Evolutionary conservation across 768 basidiomycete genomes (phyloP), one percentile per base, ranked within the genome.

Genomic region (Paxillus involutus): DNA sequence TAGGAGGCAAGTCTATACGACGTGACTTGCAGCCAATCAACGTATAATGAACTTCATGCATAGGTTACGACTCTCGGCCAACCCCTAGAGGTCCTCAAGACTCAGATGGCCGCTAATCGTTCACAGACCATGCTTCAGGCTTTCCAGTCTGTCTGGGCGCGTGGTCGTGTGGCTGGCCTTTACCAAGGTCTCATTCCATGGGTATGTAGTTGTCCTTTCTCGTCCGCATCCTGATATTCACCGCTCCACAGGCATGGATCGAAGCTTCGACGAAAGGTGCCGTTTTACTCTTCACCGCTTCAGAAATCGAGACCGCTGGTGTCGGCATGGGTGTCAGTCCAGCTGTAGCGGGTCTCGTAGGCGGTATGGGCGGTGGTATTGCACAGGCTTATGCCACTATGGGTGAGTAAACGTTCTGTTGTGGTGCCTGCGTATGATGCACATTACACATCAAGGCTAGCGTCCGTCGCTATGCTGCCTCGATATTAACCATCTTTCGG

Each of bases 371-470:
- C 12, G 97, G 97, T 66, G 97, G 97, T 79, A 75, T 98, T 61
- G 92, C 89, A 40, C 97, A 99, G 75, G 96, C 97, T 29, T 99
- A 99, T 68, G 95, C 94, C 56, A 98, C 97, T n/a, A 98, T 99
- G 95, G 97, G 97, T 95, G 66, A 69, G 88, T 80, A 29, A 58
- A 55, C 8, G 32, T 43, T 43, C 44, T 44, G 36, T 46, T 26
- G 16, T 40, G 35, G 44, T 48, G 48, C 49, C 11, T 24, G 47
- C 44, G 46, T 46, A 55, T 63, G 61, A 57, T 68, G 45, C 50
- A 56, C 54, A 44, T 52, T 17, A 17, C 37, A 3, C 47, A 30
- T 44, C 40, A 60, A 56, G 65, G 55, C 68, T 59, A 57, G 62
- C 54, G 59, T 44, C 42, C 8, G 49, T 47, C 52, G 55, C 62